phyloP scores from a whole-genome alignment of 352 stramenopile species.

The Peronospora farinosa region DNA sequence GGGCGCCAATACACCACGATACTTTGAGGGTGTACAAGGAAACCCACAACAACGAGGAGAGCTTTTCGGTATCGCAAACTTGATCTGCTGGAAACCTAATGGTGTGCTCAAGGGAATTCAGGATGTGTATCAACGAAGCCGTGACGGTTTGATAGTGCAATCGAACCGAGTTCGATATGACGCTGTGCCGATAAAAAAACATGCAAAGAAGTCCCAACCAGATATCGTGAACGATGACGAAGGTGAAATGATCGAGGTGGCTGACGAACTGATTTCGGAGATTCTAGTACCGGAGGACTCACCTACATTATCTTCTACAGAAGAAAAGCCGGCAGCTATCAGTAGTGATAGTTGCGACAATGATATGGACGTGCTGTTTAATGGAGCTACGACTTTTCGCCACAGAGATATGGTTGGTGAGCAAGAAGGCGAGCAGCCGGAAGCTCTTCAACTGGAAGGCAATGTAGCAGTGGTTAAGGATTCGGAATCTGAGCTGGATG shows the following conservation, averaged over 20 bases:
- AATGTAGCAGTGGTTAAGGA: conserved; percentile 7
- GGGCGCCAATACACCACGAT: conserved; percentile 53
- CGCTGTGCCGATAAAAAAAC: conserved; percentile 19
- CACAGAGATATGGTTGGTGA: conserved; percentile 33
- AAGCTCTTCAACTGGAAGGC: conserved; percentile 9
- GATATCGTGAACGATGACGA: conserved; percentile 31
- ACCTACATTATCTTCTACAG: conserved; percentile 1
- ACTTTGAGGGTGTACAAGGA: conserved; percentile 78
- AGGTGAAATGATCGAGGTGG: conserved; percentile 35
- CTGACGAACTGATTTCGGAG: conserved; percentile 34
- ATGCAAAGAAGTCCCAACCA: conserved; percentile 26
- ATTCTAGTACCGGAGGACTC: conserved; percentile 22
- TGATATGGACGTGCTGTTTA: conserved; percentile 23
- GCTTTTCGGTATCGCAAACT: conserved; percentile 70
- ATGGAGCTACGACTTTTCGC: conserved; percentile 25
- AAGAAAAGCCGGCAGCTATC: conserved; percentile 12
- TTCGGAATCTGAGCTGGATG: conserved; percentile 12
- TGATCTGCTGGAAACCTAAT: conserved; percentile 68
- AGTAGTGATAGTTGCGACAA: conserved; percentile 27
- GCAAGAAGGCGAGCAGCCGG: conserved; percentile 26
- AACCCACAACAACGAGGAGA: conserved; percentile 68
- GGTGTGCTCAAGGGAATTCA: conserved; percentile 74
- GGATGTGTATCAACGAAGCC: conserved; percentile 50
- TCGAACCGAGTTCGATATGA: conserved; percentile 54
- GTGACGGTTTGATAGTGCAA: conserved; percentile 50